Evolutionary conservation across 2,329 filamentous ascomycete genomes (phyloP).

Genomic region (Akanthomyces muscarius): DNA sequence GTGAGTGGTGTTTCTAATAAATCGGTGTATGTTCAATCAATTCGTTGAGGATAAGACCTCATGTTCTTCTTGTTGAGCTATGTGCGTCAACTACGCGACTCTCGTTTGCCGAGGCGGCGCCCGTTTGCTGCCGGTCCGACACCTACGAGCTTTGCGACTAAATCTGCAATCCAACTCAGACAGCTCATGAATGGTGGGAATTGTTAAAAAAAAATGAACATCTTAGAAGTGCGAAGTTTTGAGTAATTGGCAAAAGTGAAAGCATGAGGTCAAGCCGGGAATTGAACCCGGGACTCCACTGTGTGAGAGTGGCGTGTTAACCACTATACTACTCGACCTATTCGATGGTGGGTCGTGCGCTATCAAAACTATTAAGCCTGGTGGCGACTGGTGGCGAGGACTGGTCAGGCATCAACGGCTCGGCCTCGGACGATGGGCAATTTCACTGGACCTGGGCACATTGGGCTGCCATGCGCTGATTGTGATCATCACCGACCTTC

Average conservation of each 20-base stretch:
- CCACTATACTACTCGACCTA: conserved; percentile 23
- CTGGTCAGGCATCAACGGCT: conserved; percentile 1
- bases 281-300: conserved; percentile 24
- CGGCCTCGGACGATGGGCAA: not conserved
- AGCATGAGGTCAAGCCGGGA: conserved; percentile 18
- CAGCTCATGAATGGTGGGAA: not conserved
- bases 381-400: not conserved
- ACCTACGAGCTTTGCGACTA: not conserved
- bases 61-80: too few species aligned
- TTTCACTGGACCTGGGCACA: not conserved
- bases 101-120: not conserved
- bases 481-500: not conserved
- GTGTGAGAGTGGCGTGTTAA: conserved; percentile 23
- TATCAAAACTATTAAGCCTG: not conserved
- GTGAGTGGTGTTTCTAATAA: too few species aligned
- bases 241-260: not conserved
- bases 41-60: too few species aligned
- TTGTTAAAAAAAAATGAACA: not conserved
- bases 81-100: not conserved
- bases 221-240: not conserved
- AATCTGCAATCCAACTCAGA: not conserved
- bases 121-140: not conserved
- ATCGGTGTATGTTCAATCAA: too few species aligned
- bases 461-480: conserved; percentile 2
- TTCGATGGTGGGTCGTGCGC: not conserved